Evolutionary conservation across 2,329 filamentous ascomycete species (phyloP).

Genomic region (Fusarium sp.): DNA sequence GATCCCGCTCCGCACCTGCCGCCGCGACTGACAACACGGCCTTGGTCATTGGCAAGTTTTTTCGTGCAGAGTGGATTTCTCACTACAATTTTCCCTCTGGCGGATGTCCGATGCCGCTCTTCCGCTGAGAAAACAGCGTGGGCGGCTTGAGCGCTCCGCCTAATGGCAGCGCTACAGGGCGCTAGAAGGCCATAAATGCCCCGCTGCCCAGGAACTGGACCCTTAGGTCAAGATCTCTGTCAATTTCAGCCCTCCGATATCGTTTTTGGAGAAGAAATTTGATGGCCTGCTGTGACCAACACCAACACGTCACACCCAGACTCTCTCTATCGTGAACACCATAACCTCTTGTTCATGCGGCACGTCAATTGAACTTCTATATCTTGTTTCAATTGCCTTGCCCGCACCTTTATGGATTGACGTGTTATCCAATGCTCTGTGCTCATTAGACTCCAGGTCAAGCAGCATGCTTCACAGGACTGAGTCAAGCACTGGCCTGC

Average conservation of each 20-base stretch:
- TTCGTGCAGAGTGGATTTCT: conserved; percentile 26
- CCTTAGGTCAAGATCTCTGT: conserved; percentile 22
- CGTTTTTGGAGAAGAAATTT: conserved; percentile 21
- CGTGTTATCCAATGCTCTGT: background rate
- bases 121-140: conserved; percentile 11
- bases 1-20: conserved; percentile 30
- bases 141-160: conserved; percentile 29
- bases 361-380: background rate
- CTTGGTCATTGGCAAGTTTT: conserved; percentile 46
- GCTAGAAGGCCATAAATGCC: conserved; percentile 12
- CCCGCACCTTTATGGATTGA: no score
- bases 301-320: conserved; percentile 10
- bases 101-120: conserved; percentile 27
- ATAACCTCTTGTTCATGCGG: background rate
- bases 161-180: conserved; percentile 1
- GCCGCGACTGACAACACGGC: conserved; percentile 38
- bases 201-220: conserved; percentile 35
- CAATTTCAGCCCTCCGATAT: conserved; percentile 33
- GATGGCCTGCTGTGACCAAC: conserved; percentile 24
- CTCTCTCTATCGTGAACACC: background rate
- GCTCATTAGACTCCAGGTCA: background rate
- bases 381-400: background rate
- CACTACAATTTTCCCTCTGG: conserved; percentile 12
- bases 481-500: conserved; percentile 20
- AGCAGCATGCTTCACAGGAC: background rate